phyloP scores from a whole-genome alignment of 306 rosid genomes.

The Hippophae gyantsensis region DNA sequence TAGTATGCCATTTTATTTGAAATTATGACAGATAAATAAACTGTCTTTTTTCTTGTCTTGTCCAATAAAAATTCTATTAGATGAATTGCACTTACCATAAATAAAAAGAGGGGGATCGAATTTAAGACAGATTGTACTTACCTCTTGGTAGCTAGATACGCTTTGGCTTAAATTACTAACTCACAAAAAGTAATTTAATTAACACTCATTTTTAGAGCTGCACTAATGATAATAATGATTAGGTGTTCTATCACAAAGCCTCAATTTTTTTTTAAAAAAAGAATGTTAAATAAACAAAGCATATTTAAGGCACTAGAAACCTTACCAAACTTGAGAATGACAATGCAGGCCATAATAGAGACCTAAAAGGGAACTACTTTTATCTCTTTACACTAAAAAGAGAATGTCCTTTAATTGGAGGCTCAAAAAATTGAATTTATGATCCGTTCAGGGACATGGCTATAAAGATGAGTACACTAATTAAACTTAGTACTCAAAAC shows the following conservation, averaged over 20 bases:
- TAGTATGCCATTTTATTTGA: too few relatives aligned
- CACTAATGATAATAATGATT: constrained; percentile 34
- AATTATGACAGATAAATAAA: too few relatives aligned
- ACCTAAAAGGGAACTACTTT: constrained; percentile 44
- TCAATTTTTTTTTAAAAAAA: constrained; percentile 13
- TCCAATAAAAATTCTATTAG: too few relatives aligned
- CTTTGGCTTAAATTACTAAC: neutral
- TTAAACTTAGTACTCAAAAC: constrained; percentile 10
- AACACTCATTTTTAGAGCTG: constrained; percentile 10
- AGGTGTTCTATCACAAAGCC: constrained; percentile 33
- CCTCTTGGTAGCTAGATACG: neutral
- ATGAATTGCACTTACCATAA: too few relatives aligned
- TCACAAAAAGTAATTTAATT: constrained; percentile 6
- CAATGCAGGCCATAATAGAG: constrained; percentile 70
- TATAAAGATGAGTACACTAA: constrained; percentile 47
- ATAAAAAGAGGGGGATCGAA: neutral
- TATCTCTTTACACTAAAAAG: constrained; percentile 7
- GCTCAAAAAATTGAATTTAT: constrained; percentile 19
- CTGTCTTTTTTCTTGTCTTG: too few relatives aligned
- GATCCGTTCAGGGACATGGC: constrained; percentile 26
- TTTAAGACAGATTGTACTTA: neutral
- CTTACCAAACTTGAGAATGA: constrained; percentile 46
- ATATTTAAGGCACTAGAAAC: constrained; percentile 36
- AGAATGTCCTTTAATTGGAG: constrained; percentile 25
- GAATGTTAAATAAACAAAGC: constrained; percentile 22